Evolutionary conservation across 306 rosid genomes (phyloP), one percentile per base, ranked within the genome.

Genomic region (Glycine tomentella): DNA sequence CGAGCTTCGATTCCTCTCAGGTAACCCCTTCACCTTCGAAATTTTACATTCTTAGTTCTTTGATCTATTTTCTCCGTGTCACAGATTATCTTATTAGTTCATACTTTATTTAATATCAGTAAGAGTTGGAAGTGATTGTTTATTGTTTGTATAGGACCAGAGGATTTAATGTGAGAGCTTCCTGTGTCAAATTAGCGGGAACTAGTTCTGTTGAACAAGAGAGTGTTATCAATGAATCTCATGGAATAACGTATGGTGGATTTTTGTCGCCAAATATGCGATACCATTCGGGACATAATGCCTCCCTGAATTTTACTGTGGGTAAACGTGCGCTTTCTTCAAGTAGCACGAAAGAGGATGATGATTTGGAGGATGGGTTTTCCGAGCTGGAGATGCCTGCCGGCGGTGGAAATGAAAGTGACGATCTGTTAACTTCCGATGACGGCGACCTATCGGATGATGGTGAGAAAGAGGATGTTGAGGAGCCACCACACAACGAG

Each of bases 291-390:
- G 82, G 82, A 11, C 12, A 64, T 75, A 71, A 8, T 36, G 48
- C 48, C 76, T 87, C 92, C 59, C 73, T 73, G 14, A 82, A 80
- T 9, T 81, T 82, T 9, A 79, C 25, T 48, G 64, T 67, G 52
- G 69, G 74, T 46, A 82, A 86, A 15, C 89, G 90, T 0, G 82
- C 79, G 69, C 77, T 93, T 81, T 90, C 98, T 80, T 90, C 96
- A 10, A 84, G 83, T 64, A 88, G 80, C 86, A 89, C 83, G 0
- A 93, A 83, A 69, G 94, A 86, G 55, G 87, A 91, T 45, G 94
- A 88, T 82, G 92, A 83, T 58, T 84, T 84, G 81, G 98, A 91
- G 83, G 97, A 90, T 72, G 93, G 92, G 40, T 89, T 91, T 86
- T 95, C 97, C 15, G 97, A 95, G 75, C 86, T 89, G 72, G 97